These are phyloP conservation scores for Epichloe amarillans DNA, from an alignment of 2,329 filamentous ascomycete genomes.

Conservation along the genomic window DNA sequence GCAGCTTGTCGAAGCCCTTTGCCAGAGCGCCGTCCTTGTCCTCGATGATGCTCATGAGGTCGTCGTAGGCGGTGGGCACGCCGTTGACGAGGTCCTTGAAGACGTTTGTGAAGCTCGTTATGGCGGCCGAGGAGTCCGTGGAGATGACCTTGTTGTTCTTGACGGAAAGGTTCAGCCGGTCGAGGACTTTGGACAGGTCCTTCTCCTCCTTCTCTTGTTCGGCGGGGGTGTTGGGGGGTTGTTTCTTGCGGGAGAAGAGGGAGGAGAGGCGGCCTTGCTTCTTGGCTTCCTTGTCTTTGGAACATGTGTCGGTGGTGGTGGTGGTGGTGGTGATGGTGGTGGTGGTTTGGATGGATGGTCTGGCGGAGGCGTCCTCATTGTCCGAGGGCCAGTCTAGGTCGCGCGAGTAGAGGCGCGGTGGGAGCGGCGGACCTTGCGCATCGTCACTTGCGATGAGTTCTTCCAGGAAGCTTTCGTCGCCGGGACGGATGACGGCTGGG, in stretches of 20 bases:
- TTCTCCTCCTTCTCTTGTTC: slow-evolving; percentile 42
- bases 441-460: slow-evolving; percentile 33
- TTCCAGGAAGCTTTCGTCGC: slow-evolving; percentile 46
- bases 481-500: slow-evolving; percentile 35
- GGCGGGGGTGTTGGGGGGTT: slow-evolving; percentile 25
- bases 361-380: slow-evolving; percentile 13
- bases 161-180: slow-evolving; percentile 70
- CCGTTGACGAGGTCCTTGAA: slow-evolving; percentile 88
- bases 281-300: slow-evolving; percentile 19
- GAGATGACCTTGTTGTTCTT: slow-evolving; percentile 78
- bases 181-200: slow-evolving; percentile 68
- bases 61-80: slow-evolving; percentile 83
- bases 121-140: slow-evolving; percentile 69
- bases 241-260: slow-evolving; percentile 25
- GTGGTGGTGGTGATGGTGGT: slow-evolving; percentile 9
- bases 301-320: slow-evolving; percentile 9
- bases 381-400: slow-evolving; percentile 34
- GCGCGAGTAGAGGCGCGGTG: slow-evolving; percentile 37
- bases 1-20: slow-evolving; percentile 52
- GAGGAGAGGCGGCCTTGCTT: slow-evolving; percentile 22
- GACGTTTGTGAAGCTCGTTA: slow-evolving; percentile 74
- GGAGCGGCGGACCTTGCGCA: slow-evolving; percentile 38
- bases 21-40: slow-evolving; percentile 48
- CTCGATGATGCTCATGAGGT: slow-evolving; percentile 55
- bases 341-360: slow-evolving; percentile 18